Evolutionary conservation across 805 yeast genomes (phyloP).

Genomic region (Saccharomycopsis schoenii): DNA sequence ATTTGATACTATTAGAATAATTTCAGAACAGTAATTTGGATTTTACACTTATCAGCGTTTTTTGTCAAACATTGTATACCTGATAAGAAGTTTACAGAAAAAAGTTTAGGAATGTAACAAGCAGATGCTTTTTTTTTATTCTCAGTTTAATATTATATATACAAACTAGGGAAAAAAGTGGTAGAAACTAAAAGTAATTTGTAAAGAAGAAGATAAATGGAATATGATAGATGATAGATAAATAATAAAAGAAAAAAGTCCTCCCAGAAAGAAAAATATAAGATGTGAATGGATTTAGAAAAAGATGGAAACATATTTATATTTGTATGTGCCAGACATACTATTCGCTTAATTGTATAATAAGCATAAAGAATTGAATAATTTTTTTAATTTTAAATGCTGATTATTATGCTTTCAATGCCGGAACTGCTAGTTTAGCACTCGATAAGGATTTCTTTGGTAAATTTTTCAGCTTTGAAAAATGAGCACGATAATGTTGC

Average conservation of each 20-base stretch:
- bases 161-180: not conserved
- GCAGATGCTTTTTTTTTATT: not conserved
- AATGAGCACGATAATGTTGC: conserved; percentile 18
- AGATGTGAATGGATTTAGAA: not conserved
- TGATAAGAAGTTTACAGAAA: not conserved
- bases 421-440: not conserved
- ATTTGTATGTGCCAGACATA: conserved; percentile 1
- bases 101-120: not conserved
- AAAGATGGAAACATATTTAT: not conserved
- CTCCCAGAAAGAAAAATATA: not conserved
- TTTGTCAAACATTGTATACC: too few species aligned
- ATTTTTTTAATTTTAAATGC: not conserved
- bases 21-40: not conserved
- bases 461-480: not conserved
- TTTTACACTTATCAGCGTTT: not conserved
- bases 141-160: not conserved
- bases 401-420: not conserved
- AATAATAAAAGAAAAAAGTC: not conserved
- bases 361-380: not conserved
- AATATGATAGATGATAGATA: not conserved
- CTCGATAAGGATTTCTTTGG: not conserved
- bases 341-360: not conserved
- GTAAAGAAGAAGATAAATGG: not conserved
- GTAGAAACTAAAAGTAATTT: not conserved
- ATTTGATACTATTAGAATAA: too few species aligned